Percentiles rank a stretch among this genome's conserved stretches.
These are phyloP conservation scores for Coemansia sp. DNA, from an alignment of 192 early-diverging fungal species.

Conservation along the genomic window DNA sequence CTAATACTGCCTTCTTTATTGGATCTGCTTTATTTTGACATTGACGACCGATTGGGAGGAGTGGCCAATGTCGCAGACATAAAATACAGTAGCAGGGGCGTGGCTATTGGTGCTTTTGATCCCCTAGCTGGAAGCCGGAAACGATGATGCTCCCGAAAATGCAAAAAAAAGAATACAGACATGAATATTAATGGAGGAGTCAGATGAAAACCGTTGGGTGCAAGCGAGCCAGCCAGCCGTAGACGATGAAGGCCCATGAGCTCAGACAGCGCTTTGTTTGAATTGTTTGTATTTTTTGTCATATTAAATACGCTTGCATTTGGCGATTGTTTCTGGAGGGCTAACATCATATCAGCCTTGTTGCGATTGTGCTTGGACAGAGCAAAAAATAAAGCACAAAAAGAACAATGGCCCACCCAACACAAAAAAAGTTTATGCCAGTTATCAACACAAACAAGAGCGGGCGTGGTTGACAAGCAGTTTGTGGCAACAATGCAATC, in stretches of 20 bases:
- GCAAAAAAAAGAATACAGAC: neutral
- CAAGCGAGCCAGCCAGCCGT: neutral
- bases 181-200: slow-evolving; percentile 2
- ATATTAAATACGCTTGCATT: slow-evolving; percentile 1
- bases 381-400: neutral
- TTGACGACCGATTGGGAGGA: neutral
- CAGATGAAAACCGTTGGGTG: neutral
- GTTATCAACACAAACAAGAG: slow-evolving; percentile 2
- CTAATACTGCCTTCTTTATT: neutral
- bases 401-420: slow-evolving; percentile 2
- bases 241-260: neutral
- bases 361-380: slow-evolving; percentile 6
- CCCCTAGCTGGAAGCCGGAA: neutral
- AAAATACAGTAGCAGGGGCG: neutral
- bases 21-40: neutral
- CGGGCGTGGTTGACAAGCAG: neutral
- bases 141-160: neutral
- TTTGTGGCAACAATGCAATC: slow-evolving; percentile 7
- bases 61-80: neutral
- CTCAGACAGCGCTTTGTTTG: neutral
- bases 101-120: neutral
- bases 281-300: neutral
- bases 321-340: neutral
- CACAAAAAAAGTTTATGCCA: slow-evolving; percentile 10
- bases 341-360: slow-evolving; percentile 5